Percentiles rank a stretch among this genome's conserved stretches.
These are phyloP conservation scores for Candida montana DNA, from an alignment of 805 yeast species.

Conservation along the genomic window DNA sequence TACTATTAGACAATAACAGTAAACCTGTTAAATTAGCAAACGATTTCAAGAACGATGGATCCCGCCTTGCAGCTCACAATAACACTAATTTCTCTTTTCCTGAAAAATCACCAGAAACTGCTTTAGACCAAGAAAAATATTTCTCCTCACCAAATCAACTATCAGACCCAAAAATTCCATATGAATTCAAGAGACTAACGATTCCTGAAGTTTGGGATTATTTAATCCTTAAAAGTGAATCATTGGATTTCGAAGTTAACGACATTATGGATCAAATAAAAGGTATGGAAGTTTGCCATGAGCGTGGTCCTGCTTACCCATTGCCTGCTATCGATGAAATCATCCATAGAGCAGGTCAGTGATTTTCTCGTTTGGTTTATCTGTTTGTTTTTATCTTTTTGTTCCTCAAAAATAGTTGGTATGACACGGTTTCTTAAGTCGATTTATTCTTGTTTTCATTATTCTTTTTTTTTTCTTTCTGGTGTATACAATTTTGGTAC, in stretches of 20 bases:
- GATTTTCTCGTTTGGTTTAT: not conserved
- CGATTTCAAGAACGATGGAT: not conserved
- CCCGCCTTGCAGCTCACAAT: slow-evolving; percentile 7
- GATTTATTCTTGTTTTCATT: too few relatives aligned
- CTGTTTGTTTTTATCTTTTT: not conserved
- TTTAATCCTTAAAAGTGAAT: slow-evolving; percentile 43
- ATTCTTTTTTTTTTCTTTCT: too few relatives aligned
- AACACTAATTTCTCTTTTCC: slow-evolving; percentile 10
- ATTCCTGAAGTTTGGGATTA: slow-evolving; percentile 84
- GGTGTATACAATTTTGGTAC: too few relatives aligned
- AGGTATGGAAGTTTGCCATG: slow-evolving; percentile 75
- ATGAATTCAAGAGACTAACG: slow-evolving; percentile 47
- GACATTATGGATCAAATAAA: slow-evolving; percentile 51
- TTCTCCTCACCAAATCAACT: slow-evolving; percentile 11
- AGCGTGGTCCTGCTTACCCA: slow-evolving; percentile 68
- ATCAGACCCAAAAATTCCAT: slow-evolving; percentile 23
- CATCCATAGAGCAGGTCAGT: slow-evolving; percentile 13
- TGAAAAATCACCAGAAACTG: slow-evolving; percentile 4
- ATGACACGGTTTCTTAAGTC: too few relatives aligned
- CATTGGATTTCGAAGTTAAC: slow-evolving; percentile 48
- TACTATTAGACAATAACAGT: slow-evolving; percentile 35
- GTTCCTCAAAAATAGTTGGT: too few relatives aligned
- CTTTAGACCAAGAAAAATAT: slow-evolving; percentile 4
- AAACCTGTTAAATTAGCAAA: not conserved
- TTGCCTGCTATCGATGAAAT: slow-evolving; percentile 37